A percentile compares a stretch with the other conserved stretches of the same genome.
Conservation (phyloP, 257 asterid species). For the Capsicum baccatum region DNA sequence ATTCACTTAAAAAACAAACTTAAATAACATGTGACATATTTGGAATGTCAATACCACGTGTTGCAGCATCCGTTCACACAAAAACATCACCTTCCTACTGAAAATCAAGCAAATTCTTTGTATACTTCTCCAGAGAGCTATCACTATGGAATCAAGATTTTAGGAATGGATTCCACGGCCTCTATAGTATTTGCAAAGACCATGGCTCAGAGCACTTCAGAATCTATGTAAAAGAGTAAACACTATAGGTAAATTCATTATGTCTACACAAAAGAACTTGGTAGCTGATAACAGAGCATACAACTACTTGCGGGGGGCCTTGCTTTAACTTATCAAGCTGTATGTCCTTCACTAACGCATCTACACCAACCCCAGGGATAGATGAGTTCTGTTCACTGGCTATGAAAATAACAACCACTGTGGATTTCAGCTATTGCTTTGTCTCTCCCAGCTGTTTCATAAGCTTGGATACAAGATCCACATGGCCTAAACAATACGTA, state of each 20-base stretch:
- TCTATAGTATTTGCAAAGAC: conserved; percentile 97
- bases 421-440: conserved; percentile 75
- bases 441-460: conserved; percentile 82
- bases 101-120: conserved; percentile 67
- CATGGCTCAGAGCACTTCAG: conserved; percentile 47
- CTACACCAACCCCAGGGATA: no score
- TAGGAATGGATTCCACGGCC: conserved; percentile 81
- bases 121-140: conserved; percentile 76
- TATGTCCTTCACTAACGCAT: no score
- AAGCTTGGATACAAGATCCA: conserved; percentile 90
- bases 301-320: no score
- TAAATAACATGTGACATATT: no score
- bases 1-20: no score
- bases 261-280: no score
- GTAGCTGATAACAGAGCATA: no score
- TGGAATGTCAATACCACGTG: no score
- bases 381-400: conserved; percentile 99
- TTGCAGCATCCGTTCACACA: no score
- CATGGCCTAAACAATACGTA: conserved; percentile 96
- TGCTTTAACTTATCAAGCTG: no score
- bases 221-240: no score
- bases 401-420: conserved; percentile 94
- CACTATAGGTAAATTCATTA: no score
- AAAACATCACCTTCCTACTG: conserved; percentile 36
- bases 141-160: conserved; percentile 74